These are phyloP conservation scores for Ophiognomonia clavigignenti-juglandacearum DNA, from an alignment of 2,329 filamentous ascomycete species.

Conservation along the genomic window DNA sequence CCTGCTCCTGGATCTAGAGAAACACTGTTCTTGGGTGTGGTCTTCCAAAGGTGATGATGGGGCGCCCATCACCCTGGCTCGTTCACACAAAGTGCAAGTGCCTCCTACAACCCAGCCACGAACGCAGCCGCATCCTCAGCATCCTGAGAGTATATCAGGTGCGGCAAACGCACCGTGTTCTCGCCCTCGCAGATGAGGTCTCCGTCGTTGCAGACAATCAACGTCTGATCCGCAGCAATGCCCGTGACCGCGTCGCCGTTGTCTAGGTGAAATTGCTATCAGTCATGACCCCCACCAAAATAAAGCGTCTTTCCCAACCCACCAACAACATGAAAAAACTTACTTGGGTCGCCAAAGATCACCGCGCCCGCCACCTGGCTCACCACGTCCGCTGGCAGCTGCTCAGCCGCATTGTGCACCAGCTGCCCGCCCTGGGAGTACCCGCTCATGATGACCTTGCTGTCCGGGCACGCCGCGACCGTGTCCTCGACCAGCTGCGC, in stretches of 20 bases:
- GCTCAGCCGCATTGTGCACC: constrained; percentile 18
- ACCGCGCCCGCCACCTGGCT: constrained; percentile 4
- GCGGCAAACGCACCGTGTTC: neutral
- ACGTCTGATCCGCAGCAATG: neutral
- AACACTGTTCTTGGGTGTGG: too few relatives aligned
- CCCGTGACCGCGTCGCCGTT: constrained; percentile 15
- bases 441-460: constrained; percentile 33
- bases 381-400: neutral
- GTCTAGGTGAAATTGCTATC: constrained; percentile 7
- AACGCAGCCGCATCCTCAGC: neutral
- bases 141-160: neutral
- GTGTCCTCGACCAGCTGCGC: constrained; percentile 6
- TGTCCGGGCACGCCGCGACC: constrained; percentile 21
- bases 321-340: neutral
- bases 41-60: neutral
- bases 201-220: constrained; percentile 11
- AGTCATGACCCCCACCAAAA: too few relatives aligned
- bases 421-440: constrained; percentile 23
- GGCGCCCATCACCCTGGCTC: neutral
- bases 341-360: constrained; percentile 12
- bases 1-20: too few relatives aligned
- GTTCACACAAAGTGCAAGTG: too few relatives aligned
- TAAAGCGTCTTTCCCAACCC: too few relatives aligned
- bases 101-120: neutral
- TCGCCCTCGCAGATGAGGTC: constrained; percentile 15